Percentiles rank a stretch among this genome's conserved stretches.
Evolutionary conservation across 148 eudicot genomes (phyloP).

Genomic region (Rhododendron vialii): DNA sequence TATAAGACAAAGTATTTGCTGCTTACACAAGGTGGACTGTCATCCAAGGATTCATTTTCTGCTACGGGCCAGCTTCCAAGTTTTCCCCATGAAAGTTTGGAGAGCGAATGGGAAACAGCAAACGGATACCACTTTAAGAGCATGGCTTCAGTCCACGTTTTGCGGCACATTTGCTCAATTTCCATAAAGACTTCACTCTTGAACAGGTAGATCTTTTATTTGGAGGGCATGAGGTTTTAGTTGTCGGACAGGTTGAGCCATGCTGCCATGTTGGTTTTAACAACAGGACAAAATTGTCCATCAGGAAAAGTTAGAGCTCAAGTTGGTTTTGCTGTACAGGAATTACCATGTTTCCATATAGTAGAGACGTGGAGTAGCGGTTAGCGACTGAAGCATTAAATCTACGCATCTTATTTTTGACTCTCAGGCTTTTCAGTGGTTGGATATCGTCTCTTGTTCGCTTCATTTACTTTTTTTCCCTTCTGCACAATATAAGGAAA

Average conservation of each 20-base stretch:
- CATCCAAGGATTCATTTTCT: conserved; percentile 21
- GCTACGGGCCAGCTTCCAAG: conserved; percentile 20
- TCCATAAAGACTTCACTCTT: conserved; percentile 74
- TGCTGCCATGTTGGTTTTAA: neutral
- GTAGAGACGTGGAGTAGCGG: neutral
- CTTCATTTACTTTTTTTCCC: neutral
- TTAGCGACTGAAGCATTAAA: neutral
- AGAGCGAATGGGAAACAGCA: conserved; percentile 52
- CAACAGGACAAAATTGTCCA: neutral
- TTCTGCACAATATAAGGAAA: too few species aligned
- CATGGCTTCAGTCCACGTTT: conserved; percentile 57
- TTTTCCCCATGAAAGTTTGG: conserved; percentile 22
- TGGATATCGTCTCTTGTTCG: neutral
- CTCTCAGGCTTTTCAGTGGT: neutral
- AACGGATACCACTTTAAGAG: conserved; percentile 80
- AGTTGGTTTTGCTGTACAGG: neutral
- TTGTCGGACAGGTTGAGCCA: neutral
- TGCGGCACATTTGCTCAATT: conserved; percentile 64
- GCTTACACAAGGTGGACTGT: conserved; percentile 27
- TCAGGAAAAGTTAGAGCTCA: neutral
- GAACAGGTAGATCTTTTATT: conserved; percentile 52
- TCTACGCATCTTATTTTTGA: too few species aligned
- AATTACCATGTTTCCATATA: neutral
- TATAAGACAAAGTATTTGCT: conserved; percentile 76
- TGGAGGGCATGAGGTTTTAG: neutral